These are phyloP conservation scores for Exophiala dermatitidis DNA, from an alignment of 2,329 filamentous ascomycete genomes.

Conservation along the genomic window DNA sequence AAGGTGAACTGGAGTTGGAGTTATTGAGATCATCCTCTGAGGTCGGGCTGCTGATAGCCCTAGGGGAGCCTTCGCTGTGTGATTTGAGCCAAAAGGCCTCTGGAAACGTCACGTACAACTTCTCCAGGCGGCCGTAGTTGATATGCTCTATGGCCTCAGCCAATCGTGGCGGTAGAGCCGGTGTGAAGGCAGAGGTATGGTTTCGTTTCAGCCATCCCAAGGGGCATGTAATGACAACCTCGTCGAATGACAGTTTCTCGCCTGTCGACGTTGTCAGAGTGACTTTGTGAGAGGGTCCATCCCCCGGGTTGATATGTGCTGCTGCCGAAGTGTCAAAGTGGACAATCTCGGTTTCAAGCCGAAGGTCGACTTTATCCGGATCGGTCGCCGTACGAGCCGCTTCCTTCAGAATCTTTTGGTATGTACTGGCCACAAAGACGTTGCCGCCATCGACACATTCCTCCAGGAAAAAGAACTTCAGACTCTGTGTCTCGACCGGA, in stretches of 20 bases:
- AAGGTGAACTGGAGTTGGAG: not conserved
- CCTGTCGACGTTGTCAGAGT: slow-evolving; percentile 37
- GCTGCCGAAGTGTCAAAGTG: slow-evolving; percentile 31
- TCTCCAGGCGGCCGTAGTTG: slow-evolving; percentile 43
- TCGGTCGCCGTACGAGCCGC: slow-evolving; percentile 45
- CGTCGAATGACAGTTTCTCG: slow-evolving; percentile 40
- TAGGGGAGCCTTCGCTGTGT: slow-evolving; percentile 33
- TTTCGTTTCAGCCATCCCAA: slow-evolving; percentile 47
- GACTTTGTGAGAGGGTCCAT: slow-evolving; percentile 34
- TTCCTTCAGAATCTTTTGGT: slow-evolving; percentile 49
- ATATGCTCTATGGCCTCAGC: slow-evolving; percentile 42
- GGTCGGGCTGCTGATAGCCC: not conserved
- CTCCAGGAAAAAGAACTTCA: slow-evolving; percentile 60
- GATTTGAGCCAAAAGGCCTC: slow-evolving; percentile 62
- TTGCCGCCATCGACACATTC: slow-evolving; percentile 61
- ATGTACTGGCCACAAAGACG: slow-evolving; percentile 56
- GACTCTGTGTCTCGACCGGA: slow-evolving; percentile 51
- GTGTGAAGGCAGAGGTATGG: slow-evolving; percentile 41
- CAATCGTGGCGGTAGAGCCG: slow-evolving; percentile 39
- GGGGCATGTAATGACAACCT: slow-evolving; percentile 47
- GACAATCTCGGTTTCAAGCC: slow-evolving; percentile 39
- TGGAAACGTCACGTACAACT: slow-evolving; percentile 60
- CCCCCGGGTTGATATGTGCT: not conserved
- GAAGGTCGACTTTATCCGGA: slow-evolving; percentile 41
- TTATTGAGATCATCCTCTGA: not conserved